These are phyloP conservation scores for Ganoderma multipileum DNA, from an alignment of 1,284 basidiomycete genomes.

Conservation along the genomic window DNA sequence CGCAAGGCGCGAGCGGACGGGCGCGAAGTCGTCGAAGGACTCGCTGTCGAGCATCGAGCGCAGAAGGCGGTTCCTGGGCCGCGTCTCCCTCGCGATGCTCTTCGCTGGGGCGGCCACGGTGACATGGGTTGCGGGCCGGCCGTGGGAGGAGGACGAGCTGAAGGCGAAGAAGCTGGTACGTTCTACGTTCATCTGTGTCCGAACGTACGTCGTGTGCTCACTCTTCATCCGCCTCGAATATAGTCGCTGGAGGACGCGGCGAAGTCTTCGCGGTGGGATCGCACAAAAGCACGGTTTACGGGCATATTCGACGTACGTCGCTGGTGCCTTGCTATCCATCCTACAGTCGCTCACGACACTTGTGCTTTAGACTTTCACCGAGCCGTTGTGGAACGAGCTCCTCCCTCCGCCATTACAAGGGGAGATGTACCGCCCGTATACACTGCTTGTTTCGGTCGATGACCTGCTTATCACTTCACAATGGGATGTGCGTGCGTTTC, in stretches of 20 bases:
- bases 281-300: slow-evolving; percentile 63
- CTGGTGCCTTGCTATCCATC: background rate
- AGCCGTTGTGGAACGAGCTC: slow-evolving; percentile 92
- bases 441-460: slow-evolving; percentile 91
- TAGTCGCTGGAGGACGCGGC: slow-evolving; percentile 65
- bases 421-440: slow-evolving; percentile 91
- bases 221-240: slow-evolving; percentile 1
- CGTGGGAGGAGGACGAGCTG: slow-evolving; percentile 45
- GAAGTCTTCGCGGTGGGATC: slow-evolving; percentile 59
- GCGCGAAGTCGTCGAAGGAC: slow-evolving; percentile 76
- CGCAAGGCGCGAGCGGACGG: slow-evolving; percentile 51
- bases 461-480: slow-evolving; percentile 91
- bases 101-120: slow-evolving; percentile 58
- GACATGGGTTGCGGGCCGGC: slow-evolving; percentile 41
- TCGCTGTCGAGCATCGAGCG: slow-evolving; percentile 78
- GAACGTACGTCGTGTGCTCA: slow-evolving; percentile 9
- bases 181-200: slow-evolving; percentile 6
- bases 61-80: slow-evolving; percentile 60
- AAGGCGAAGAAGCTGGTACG: slow-evolving; percentile 52
- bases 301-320: slow-evolving; percentile 69
- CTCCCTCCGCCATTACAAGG: slow-evolving; percentile 89
- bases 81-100: slow-evolving; percentile 52
- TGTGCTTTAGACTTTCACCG: slow-evolving; percentile 78
- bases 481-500: slow-evolving; percentile 84
- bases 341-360: slow-evolving; percentile 8